Base-by-base conservation (phyloP, 495 filamentous ascomycete genomes). In the Amniculicola lignicola region DNA sequence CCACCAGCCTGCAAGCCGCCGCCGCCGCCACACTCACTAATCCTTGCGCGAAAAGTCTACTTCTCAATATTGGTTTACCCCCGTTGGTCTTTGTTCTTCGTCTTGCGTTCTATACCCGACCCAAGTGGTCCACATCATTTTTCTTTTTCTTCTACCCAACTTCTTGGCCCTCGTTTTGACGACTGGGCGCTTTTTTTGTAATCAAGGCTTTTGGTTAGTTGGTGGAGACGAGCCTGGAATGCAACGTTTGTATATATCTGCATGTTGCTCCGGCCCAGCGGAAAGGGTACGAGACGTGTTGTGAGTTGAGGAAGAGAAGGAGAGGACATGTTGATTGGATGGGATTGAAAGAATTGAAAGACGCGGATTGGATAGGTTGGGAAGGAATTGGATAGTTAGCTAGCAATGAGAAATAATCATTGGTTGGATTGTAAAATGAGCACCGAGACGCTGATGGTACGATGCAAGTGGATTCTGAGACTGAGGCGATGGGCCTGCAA, bases 21-120 rank as follows among this genome's bases (percentile, higher is more conserved):
- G 29, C 7, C 29, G 7, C 7, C 29, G 7, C 7, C 29, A 48
- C 43, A 35, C 40, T 54, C 38, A 22, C 27, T 57, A 48, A 57
- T 48, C 14, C 3, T 19, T 6, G 24, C 43, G 22, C 16, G 16
- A 22, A 15, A n/a, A 27, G 11, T 28, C 45, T 40, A 19, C 27
- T 33, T 45, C 40, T 24, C 38, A 44, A 28, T 29, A 35, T 54
- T n/a, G 9, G 14, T 23, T 25, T 44, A 15, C 51, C 2, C 46
- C 29, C 42, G 51, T 54, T 54, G 51, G 51, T 28, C 33, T 45
- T 18, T 19, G 9, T 22, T 40, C n/a, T n/a, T n/a, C n/a, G 37
- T 40, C 39, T 54, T 54, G 24, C 28, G 51, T 54, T 54, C 51
- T 54, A 54, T 54, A 54, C 51, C 51, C 51, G 25, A 2, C 51